Evolutionary conservation across 768 basidiomycete genomes (phyloP), one percentile per base, ranked within the genome.

Genomic region (Collybia mongolica): DNA sequence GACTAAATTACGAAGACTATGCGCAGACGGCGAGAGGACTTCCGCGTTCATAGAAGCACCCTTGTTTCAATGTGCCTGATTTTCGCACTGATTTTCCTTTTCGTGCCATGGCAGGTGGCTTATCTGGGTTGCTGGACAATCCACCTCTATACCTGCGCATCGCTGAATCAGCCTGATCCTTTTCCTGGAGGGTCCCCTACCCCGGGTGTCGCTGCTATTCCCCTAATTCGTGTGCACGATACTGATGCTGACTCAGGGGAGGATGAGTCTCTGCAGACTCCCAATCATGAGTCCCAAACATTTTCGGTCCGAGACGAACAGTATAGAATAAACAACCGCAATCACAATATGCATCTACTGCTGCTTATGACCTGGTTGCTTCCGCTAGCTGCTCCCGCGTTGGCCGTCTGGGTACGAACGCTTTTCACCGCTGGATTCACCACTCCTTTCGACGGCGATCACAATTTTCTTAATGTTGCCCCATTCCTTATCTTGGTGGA

Each of bases 101-200:
- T 93, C 46, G 73, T 95, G n/a, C 94, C 94, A 0, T 93, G 91
- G 83, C 94, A 97, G 67, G 88, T 95, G 8, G 93, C 88, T 4
- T 94, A 88, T 67, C 75, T 96, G 19, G 85, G 90, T 17, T 84
- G 84, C 56, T 91, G 90, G 84, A 52, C 85, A n/a, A 81, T 88
- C 44, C 91, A 93, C 52, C 69, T 91, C 39, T 71, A 80, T 58
- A 85, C 82, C 32, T 90, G 87, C 56, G 77, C 77, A 15, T 69
- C 64, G 2, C 61, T 69, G n/a, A 44, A 53, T 8, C 56, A 59
- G 32, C 57, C 60, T 11, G 41, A 55, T n/a, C 39, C 53, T 43
- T 52, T 40, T 12, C 26, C 53, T 23, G 44, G 46, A 20, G 45
- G 55, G 6, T 49, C 55, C 15, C 49, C 57, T 20, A 48, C 52